Percentiles rank a stretch among this genome's conserved stretches.
Evolutionary conservation across 1,284 basidiomycete genomes (phyloP).

Genomic region (Rhizoctonia solani): DNA sequence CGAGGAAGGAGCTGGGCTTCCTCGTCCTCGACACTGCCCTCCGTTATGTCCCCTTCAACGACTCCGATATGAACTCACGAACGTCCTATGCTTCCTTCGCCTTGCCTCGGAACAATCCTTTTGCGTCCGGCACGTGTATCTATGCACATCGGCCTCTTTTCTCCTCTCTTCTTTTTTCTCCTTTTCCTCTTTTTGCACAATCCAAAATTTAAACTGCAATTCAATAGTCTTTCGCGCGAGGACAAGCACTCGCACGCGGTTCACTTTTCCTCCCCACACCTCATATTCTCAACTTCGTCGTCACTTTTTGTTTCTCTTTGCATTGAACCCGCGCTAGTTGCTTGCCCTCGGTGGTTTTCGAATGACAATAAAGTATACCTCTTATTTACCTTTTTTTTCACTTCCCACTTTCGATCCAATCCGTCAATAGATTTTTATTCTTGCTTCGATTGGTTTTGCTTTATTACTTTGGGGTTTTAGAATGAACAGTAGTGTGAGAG

Average conservation of each 20-base stretch:
- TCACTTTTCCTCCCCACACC: background rate
- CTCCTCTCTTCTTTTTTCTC: background rate
- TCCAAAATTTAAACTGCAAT: no score
- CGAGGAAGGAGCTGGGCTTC: background rate
- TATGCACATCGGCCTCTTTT: background rate
- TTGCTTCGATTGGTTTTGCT: background rate
- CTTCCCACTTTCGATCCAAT: no score
- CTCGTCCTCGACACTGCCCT: background rate
- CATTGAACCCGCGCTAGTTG: background rate
- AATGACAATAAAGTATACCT: background rate
- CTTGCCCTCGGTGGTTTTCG: constrained; percentile 1
- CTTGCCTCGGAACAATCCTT: no score
- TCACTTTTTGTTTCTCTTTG: background rate
- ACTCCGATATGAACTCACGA: no score
- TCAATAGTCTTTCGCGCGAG: constrained; percentile 2
- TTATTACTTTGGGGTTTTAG: background rate
- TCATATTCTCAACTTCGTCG: background rate
- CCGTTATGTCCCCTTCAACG: no score
- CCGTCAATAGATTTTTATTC: no score
- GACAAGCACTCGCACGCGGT: background rate
- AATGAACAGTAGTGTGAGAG: no score
- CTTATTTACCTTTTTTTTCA: background rate
- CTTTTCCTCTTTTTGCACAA: background rate
- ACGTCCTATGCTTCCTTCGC: no score
- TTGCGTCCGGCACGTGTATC: no score